Evolutionary conservation across 1,139 yeast genomes (phyloP), one percentile per base, ranked within the genome.

Genomic region (Candida labiduridarum): DNA sequence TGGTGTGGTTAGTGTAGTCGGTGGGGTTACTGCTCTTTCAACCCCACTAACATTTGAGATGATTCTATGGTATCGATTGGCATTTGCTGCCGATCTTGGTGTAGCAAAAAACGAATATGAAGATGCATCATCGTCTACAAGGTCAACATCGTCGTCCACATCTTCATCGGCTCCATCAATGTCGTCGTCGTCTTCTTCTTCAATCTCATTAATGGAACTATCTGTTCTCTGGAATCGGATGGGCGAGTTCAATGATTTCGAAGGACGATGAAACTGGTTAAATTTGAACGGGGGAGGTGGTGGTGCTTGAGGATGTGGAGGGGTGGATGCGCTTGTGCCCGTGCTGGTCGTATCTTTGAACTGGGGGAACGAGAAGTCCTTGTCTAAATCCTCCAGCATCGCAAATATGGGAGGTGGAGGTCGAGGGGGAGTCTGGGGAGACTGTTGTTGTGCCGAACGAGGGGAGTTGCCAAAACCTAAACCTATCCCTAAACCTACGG

Each of bases 21-120:
- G 56, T 16, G 56, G 56, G 8, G 52, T 52, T 47, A 61, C 65
- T 6, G 75, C 61, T 48, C 69, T 57, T 15, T 65, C 62, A 22
- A 69, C 54, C 50, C 67, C 66, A 43, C 19, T 43, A n/a, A 73
- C 60, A 57, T 72, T 76, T 1, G 80, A 72, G 27, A 79, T 66
- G 46, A 77, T 65, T 47, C 67, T 66, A 5, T 79, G 82, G 55
- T 79, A 80, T 46, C 83, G 61, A 42, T 72, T 72, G 2, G 83
- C 83, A 50, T 76, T 71, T n/a, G 82, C 82, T 5, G 74, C 77
- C 3, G 70, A 73, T 52, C 76, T 61, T 59, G 63, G 72, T 2
- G 64, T 59, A 7, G 64, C 59, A 33, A 52, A 52, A 18, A 50
- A 49, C 14, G 47, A 15, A 61, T 54, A n/a, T 25, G 51, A 0